Conservation (phyloP, 306 rosid genomes). For the Spatholobus suberectus region DNA sequence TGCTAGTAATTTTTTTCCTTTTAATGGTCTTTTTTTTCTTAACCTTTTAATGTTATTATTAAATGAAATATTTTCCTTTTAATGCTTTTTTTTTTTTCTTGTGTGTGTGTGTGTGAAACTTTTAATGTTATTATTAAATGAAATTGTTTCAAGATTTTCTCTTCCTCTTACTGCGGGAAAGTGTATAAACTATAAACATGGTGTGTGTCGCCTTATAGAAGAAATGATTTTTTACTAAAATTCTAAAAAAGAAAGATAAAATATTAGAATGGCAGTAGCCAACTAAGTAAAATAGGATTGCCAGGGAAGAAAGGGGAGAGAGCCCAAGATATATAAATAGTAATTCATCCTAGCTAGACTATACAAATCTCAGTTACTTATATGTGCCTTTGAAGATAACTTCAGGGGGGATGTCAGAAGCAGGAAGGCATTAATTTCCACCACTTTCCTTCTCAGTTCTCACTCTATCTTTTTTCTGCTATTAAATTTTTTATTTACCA, state of each 20-base stretch:
- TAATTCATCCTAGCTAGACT: neutral
- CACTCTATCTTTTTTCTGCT: neutral
- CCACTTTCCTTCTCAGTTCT: neutral
- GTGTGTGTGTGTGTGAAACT: no score
- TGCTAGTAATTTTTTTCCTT: neutral
- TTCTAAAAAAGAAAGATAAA: neutral
- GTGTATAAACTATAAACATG: neutral
- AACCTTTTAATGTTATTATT: neutral
- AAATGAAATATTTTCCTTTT: neutral
- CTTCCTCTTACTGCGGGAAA: neutral
- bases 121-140: neutral
- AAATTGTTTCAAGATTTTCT: neutral
- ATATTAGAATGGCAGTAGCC: neutral
- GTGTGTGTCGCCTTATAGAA: neutral
- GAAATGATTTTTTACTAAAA: neutral
- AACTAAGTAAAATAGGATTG: constrained; percentile 31
- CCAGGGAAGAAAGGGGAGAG: constrained; percentile 32
- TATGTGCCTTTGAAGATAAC: constrained; percentile 34
- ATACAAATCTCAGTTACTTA: constrained; percentile 39
- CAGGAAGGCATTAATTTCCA: constrained; percentile 5
- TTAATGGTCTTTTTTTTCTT: no score
- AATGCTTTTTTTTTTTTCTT: neutral
- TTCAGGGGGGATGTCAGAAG: constrained; percentile 28
- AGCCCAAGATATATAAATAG: neutral
- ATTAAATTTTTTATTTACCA: neutral